Evolutionary conservation across 2,329 filamentous ascomycete species (phyloP).

Genomic region (Aspergillus quadrilineatus): DNA sequence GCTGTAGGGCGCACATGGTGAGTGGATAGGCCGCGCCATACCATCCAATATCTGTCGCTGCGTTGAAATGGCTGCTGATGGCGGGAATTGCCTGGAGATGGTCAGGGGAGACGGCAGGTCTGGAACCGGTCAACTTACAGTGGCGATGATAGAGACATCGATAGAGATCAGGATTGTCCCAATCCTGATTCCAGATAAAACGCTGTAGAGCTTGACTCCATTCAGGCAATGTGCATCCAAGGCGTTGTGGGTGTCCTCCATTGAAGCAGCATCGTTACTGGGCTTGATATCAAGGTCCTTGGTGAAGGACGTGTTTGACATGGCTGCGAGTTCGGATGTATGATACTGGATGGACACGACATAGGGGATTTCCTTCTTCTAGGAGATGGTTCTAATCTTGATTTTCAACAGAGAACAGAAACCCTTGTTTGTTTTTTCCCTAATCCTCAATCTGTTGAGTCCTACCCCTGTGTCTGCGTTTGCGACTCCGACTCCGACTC

Average conservation of each 20-base stretch:
- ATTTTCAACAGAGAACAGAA: neutral
- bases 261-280: too few relatives aligned
- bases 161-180: constrained; percentile 45
- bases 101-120: too few relatives aligned
- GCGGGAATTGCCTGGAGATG: too few relatives aligned
- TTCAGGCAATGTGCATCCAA: neutral
- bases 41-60: too few relatives aligned
- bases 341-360: neutral
- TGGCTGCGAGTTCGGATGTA: neutral
- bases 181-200: neutral
- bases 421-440: neutral
- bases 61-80: too few relatives aligned
- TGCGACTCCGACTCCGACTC: neutral
- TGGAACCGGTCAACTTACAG: too few relatives aligned
- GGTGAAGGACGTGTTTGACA: neutral
- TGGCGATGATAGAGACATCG: constrained; percentile 15
- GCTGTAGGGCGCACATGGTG: constrained; percentile 37
- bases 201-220: neutral
- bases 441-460: neutral
- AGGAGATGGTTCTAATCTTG: neutral
- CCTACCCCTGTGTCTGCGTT: too few relatives aligned
- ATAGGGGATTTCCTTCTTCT: too few relatives aligned
- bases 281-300: too few relatives aligned
- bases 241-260: too few relatives aligned
- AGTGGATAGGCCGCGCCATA: constrained; percentile 26